Evolutionary conservation across 495 filamentous ascomycete genomes (phyloP).

Genomic region (Astrothelium macrocarpum): DNA sequence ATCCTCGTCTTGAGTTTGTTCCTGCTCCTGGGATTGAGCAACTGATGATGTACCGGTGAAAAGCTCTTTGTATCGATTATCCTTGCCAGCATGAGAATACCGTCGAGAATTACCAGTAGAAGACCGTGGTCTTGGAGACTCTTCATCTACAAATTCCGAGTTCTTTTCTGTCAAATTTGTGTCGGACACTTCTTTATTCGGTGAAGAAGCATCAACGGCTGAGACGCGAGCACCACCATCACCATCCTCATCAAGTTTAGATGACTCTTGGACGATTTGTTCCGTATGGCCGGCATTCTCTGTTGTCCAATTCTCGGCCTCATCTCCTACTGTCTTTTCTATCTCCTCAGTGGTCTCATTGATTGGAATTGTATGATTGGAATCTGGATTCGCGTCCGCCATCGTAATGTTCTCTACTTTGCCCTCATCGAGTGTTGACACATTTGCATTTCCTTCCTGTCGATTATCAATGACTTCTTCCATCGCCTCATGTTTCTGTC

Average conservation of each 20-base stretch:
- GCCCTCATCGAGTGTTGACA: slow-evolving; percentile 9
- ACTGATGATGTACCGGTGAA: background rate
- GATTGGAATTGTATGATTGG: background rate
- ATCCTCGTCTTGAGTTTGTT: slow-evolving; percentile 23
- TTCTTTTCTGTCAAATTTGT: background rate
- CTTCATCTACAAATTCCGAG: background rate
- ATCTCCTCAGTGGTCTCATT: background rate
- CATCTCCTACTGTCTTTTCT: background rate
- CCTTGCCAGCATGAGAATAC: background rate
- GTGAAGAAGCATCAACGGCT: background rate
- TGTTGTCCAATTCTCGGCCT: background rate
- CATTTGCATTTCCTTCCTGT: slow-evolving; percentile 21
- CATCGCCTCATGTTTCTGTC: background rate
- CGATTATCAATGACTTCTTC: slow-evolving; percentile 13
- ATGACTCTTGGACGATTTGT: background rate
- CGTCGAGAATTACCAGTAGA: background rate
- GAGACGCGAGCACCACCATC: background rate
- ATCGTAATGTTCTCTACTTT: slow-evolving; percentile 3
- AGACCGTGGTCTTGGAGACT: background rate
- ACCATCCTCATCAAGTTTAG: background rate
- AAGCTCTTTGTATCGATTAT: slow-evolving; percentile 10
- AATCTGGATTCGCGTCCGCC: background rate
- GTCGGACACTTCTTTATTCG: background rate
- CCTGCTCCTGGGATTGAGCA: background rate
- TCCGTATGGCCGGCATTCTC: background rate